phyloP scores from a whole-genome alignment of 108 stramenopile species.

The Nitzschia palea region DNA sequence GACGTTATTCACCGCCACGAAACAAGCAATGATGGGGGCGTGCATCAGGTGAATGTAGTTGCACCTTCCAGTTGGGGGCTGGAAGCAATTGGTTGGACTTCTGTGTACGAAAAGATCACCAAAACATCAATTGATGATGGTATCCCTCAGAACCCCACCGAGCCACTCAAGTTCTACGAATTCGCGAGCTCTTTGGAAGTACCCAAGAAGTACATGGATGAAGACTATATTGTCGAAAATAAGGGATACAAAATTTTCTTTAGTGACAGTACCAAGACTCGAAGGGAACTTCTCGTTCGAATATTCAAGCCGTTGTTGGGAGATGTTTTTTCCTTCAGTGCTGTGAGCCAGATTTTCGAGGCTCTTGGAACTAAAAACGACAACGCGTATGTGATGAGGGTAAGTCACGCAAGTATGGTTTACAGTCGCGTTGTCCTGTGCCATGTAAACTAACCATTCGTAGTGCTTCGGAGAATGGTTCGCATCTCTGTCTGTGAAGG shows the following conservation, averaged over 20 bases:
- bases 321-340: constrained; percentile 72
- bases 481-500: constrained; percentile 44
- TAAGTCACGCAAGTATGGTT: not conserved
- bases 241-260: constrained; percentile 47
- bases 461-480: constrained; percentile 85
- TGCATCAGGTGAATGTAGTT: constrained; percentile 4
- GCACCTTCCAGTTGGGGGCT: constrained; percentile 31
- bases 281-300: constrained; percentile 55
- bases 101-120: constrained; percentile 34
- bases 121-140: constrained; percentile 17
- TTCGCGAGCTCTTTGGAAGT: constrained; percentile 33
- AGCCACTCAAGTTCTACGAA: constrained; percentile 28
- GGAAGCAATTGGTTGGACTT: constrained; percentile 43
- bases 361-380: constrained; percentile 61
- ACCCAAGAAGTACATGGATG: constrained; percentile 33
- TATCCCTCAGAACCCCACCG: not conserved
- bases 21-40: constrained; percentile 5
- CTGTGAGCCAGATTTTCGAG: constrained; percentile 60
- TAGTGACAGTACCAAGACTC: constrained; percentile 61
- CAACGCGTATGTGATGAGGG: constrained; percentile 52
- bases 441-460: not conserved
- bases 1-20: constrained; percentile 69
- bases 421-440: not conserved
- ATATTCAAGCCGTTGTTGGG: constrained; percentile 70
- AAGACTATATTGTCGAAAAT: constrained; percentile 24